Evolutionary conservation across 768 basidiomycete species (phyloP), one percentile per base, ranked within the genome.

Genomic region (Podaxis sp.): DNA sequence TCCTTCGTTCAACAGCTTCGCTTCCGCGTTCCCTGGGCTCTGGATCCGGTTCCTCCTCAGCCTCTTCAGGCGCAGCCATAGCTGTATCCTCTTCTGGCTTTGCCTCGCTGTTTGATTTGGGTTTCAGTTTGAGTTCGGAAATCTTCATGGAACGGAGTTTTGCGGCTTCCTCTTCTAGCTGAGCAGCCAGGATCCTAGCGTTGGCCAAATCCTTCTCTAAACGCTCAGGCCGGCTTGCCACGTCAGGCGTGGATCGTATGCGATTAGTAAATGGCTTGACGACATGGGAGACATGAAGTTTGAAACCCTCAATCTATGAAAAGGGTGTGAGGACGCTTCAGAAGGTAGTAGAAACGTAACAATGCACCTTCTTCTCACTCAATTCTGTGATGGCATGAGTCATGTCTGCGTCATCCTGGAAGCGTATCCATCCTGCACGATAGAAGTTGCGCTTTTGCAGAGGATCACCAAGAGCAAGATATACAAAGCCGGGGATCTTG

Each of bases 391-490:
- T 84, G 4, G 92, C 88, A 15, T 76, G 69, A 2, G 79, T 69
- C 85, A 98, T 93, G 68, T 97, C 93, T 9, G 89, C 86, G 66
- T 94, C 93, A 36, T 93, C 92, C 46, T 76, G 78, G 72, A 96
- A 97, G 66, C 87, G 87, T 63, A 97, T 80, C 95, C 96, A 98
- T 12, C 94, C 96, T 1, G 95, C 93, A 36, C 96, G 92, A 72
- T 96, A 95, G 73, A 92, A 98, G 68, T 92, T 92, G 63, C 94
- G 88, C 76, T 96, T 96, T 74, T 94, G 92, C 46, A 93, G 76
- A 9, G 96, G 96, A 67, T 98, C 96, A 28, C 93, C 94, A 0
- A 98, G 77, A 8, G 95, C 95, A 15, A 99, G 84, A 74, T 96
- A 91, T 52, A 92, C 79, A 72, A 88, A 98, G 2, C 95, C 96